Conservation (phyloP, 73 alveolate genomes). For the Paramecium caudatum region DNA sequence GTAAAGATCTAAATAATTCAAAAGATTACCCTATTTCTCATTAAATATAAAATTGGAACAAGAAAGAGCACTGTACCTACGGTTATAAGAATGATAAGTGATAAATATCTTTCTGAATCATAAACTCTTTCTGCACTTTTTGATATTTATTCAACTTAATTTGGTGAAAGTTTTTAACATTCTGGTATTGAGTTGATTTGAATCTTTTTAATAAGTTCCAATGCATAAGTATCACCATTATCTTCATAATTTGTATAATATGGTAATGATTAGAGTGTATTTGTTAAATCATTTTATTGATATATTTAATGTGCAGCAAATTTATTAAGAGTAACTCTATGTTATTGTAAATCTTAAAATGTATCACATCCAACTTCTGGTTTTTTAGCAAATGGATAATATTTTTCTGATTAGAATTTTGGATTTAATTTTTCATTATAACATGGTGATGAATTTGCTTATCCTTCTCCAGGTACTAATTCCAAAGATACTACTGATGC, state of each 20-base stretch:
- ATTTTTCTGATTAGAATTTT: constrained; percentile 22
- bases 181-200: background rate
- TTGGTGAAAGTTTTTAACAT: background rate
- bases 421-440: background rate
- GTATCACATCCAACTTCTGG: constrained; percentile 51
- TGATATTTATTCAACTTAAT: constrained; percentile 7
- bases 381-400: constrained; percentile 22
- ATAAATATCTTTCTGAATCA: constrained; percentile 16
- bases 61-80: background rate
- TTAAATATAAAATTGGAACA: constrained; percentile 24
- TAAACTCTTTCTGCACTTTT: constrained; percentile 11
- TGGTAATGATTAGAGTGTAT: background rate
- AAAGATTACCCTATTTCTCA: background rate
- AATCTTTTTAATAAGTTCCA: constrained; percentile 9
- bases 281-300: constrained; percentile 19
- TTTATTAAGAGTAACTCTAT: background rate
- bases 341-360: background rate
- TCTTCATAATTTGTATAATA: background rate
- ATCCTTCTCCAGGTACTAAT: constrained; percentile 38
- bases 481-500: background rate
- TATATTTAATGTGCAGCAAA: background rate
- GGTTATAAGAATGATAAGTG: background rate
- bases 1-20: background rate
- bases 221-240: constrained; percentile 27
- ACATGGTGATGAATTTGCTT: constrained; percentile 17